These are phyloP conservation scores for Anisodus acutangulus DNA, from an alignment of 257 asterid species.

Conservation along the genomic window DNA sequence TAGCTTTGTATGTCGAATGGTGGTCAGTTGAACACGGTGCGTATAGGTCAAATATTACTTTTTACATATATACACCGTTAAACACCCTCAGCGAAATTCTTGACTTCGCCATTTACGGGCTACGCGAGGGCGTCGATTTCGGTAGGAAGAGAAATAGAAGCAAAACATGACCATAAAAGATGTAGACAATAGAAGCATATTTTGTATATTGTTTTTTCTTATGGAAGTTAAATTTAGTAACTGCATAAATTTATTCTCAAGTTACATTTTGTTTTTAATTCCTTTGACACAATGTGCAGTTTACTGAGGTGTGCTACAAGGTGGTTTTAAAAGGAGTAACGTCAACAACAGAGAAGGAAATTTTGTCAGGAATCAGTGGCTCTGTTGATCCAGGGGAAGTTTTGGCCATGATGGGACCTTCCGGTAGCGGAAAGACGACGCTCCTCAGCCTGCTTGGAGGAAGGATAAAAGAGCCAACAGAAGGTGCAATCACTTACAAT, in stretches of 20 bases:
- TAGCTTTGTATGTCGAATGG: no score
- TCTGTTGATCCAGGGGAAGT: conserved; percentile 91
- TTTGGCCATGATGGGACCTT: conserved; percentile 96
- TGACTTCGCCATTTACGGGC: background rate
- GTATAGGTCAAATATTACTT: no score
- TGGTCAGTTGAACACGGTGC: no score
- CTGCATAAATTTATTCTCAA: no score
- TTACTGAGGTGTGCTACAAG: conserved; percentile 84
- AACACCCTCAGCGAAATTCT: no score
- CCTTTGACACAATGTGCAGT: conserved; percentile 57
- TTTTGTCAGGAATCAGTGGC: conserved; percentile 79
- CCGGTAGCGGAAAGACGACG: conserved; percentile 97
- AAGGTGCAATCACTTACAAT: conserved; percentile 76
- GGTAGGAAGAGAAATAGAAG: background rate
- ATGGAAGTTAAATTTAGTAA: background rate
- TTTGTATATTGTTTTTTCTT: no score
- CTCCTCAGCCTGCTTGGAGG: conserved; percentile 87
- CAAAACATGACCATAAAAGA: background rate
- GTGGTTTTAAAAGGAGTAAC: conserved; percentile 68
- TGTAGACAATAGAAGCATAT: background rate
- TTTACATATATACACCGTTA: no score
- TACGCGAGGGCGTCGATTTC: background rate
- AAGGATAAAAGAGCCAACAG: conserved; percentile 55
- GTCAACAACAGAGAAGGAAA: conserved; percentile 73
- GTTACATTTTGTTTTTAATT: background rate